Evolutionary conservation across 208 protist genomes (phyloP), one percentile per base, ranked within the genome.

Genomic region (Wallacemonas sp.): DNA sequence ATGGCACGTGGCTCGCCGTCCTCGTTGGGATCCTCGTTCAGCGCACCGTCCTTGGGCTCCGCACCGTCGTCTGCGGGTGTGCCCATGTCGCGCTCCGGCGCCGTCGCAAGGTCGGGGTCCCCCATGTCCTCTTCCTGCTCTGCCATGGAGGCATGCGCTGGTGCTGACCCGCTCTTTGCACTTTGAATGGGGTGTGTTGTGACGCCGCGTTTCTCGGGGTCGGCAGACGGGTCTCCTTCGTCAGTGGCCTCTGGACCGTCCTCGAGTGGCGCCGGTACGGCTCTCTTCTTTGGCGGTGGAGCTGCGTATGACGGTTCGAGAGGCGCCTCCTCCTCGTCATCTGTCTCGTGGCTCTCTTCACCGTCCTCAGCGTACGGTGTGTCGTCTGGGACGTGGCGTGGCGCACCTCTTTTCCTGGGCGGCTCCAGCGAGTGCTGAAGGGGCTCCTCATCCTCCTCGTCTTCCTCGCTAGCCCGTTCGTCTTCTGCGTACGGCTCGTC

Each of bases 11-110:
- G n/a, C n/a, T n/a, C n/a, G n/a, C n/a, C n/a, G n/a, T n/a, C n/a
- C n/a, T n/a, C n/a, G n/a, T n/a, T n/a, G n/a, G n/a, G n/a, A n/a
- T n/a, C n/a, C 55, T 72, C 56, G n/a, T 72, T 22, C 59, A 72
- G 31, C 53, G 38, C 69, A 6, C 66, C 60, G 27, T 69, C 46
- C 39, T 64, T 54, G 41, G 53, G 56, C 46, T 62, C 59, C 46
- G 28, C 26, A 15, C 46, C 68, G 36, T 73, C 60, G 42, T 66
- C 68, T 27, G 38, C 68, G 28, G 68, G 51, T 28, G 19, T 38
- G 42, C 49, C 63, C 56, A 72, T 66, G 30, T 56, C 66, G 53
- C 62, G 65, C 41, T 68, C 72, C 15, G n/a, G 59, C 17, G 38
- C 66, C 11, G 30, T 45, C 27, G 22, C 44, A 41, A 60, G 3